Evolutionary conservation across 2,329 filamentous ascomycete species (phyloP), one percentile per base, ranked within the genome.

Genomic region (Fusarium sp.): DNA sequence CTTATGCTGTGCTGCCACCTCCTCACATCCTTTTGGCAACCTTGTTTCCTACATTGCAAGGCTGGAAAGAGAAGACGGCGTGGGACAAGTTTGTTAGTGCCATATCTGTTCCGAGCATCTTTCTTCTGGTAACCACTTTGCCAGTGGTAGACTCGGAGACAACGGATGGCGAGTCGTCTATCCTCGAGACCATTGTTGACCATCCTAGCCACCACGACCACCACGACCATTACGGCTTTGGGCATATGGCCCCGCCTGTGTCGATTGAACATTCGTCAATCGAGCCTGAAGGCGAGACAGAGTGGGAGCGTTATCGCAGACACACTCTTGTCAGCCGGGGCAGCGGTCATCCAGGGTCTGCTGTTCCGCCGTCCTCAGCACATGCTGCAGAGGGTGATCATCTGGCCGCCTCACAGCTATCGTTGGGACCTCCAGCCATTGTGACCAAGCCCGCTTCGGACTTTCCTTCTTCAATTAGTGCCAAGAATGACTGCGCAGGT

Each of bases 101-200:
- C 12, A 85, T 97, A 37, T 94, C 94, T 9, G 90, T 93, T n/a
- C 92, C 94, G 2, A 97, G 92, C 72, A 93, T 99, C 37, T 92
- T 99, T 66, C 81, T 98, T 3, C 84, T 99, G 6, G 95, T 95
- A 1, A 89, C 96, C 46, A 99, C 96, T 1, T 80, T 99, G 6
- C 96, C 97, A 0, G 94, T 99, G 1, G 92, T 97, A 8, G 95
- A 98, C 73, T 87, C 87, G 2, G 86, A 87, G 41, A 84, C 87
- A 20, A 83, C 85, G 9, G 86, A 88, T 6, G 76, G 75, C 8
- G 72, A 74, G 16, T 57, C 52, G 23, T 75, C 73, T 8, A n/a
- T 72, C 9, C 64, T 72, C 6, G 75, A 74, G 7, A 72, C 62
- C 11, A 50, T 76, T 8, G 61, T 75, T 11, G 80, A 82, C 26